Conservation (phyloP, 2,329 filamentous ascomycete species). For the Aspergillus sclerotialis region DNA sequence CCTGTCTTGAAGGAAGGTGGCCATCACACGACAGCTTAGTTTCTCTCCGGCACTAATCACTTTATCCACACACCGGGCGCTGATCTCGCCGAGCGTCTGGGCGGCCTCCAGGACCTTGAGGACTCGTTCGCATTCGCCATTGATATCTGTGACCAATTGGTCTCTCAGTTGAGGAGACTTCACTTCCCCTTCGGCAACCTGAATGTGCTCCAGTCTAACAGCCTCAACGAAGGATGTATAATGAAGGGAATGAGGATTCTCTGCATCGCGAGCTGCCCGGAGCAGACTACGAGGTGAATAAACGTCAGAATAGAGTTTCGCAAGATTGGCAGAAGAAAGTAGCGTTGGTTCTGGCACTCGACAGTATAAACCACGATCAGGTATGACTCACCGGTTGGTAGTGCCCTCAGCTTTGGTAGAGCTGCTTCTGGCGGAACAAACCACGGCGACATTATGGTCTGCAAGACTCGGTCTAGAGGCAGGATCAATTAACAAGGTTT, state of each 20-base stretch:
- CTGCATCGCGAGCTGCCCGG: constrained; percentile 44
- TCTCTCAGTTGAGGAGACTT: constrained; percentile 50
- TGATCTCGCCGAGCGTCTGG: constrained; percentile 60
- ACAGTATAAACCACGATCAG: neutral
- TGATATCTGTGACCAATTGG: constrained; percentile 59
- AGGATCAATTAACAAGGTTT: constrained; percentile 2
- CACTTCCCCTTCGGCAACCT: constrained; percentile 61
- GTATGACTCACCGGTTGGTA: constrained; percentile 74
- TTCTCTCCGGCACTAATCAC: constrained; percentile 96
- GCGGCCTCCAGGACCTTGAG: constrained; percentile 64
- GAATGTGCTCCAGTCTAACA: constrained; percentile 75
- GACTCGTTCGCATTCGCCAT: constrained; percentile 72
- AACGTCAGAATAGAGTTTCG: constrained; percentile 5
- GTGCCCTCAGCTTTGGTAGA: constrained; percentile 93
- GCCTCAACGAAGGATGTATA: constrained; percentile 71
- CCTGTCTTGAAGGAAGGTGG: constrained; percentile 70
- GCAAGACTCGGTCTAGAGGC: constrained; percentile 51
- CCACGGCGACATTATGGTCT: constrained; percentile 73
- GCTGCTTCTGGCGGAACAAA: constrained; percentile 91
- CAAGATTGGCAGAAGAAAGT: neutral
- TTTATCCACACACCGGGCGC: constrained; percentile 71
- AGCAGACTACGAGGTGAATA: constrained; percentile 28
- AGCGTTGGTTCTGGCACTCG: neutral
- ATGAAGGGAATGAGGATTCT: constrained; percentile 43
- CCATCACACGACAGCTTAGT: constrained; percentile 86